Conservation (phyloP, 129 eudicot species). For the Flaveria bidentis region DNA sequence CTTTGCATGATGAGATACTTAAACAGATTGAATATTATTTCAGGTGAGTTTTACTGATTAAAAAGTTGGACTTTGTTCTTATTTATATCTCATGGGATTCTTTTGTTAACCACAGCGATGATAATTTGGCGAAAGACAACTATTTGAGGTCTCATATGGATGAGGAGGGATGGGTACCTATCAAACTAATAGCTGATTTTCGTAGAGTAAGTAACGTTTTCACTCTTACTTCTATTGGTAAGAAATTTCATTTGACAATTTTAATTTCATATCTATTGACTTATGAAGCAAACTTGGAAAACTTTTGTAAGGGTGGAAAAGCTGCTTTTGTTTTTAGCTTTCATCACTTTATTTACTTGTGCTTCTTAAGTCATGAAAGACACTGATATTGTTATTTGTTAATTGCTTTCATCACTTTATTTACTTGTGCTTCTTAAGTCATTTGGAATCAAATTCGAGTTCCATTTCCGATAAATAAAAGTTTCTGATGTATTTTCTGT, state of each 20-base stretch:
- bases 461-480: no score
- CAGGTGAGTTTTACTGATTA: conserved; percentile 41
- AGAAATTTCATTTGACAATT: background rate
- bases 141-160: conserved; percentile 75
- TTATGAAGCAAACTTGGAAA: background rate
- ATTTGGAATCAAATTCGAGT: no score
- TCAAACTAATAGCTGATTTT: conserved; percentile 63
- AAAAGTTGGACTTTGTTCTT: background rate
- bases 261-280: background rate
- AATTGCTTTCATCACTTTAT: no score
- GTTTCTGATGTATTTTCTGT: no score
- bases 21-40: conserved; percentile 76
- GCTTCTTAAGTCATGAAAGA: background rate
- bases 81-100: conserved; percentile 15
- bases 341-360: background rate
- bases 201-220: conserved; percentile 57
- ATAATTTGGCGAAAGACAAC: conserved; percentile 61
- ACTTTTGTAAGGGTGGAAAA: background rate
- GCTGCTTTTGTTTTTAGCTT: background rate
- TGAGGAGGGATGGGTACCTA: conserved; percentile 78
- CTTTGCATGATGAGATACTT: conserved; percentile 44
- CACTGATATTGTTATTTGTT: no score
- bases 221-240: conserved; percentile 1
- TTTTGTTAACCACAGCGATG: conserved; percentile 53
- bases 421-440: no score